These are phyloP conservation scores for Microthlaspi erraticum DNA, from an alignment of 345 rosid species.

Conservation along the genomic window DNA sequence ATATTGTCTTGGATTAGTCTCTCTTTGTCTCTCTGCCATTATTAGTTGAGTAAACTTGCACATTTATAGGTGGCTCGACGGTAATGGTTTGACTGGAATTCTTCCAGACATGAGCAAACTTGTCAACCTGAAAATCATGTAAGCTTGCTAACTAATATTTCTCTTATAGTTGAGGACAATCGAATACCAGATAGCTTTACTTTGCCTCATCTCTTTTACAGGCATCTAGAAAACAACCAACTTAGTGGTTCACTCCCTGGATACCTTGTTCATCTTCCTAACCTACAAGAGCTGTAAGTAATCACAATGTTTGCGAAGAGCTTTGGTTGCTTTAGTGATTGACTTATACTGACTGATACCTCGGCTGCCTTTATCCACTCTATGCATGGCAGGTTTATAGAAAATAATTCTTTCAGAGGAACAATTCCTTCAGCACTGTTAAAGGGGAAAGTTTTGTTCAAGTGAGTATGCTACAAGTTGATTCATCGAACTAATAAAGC, in stretches of 20 bases:
- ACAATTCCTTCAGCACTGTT: slow-evolving; percentile 64
- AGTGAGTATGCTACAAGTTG: slow-evolving; percentile 61
- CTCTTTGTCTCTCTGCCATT: slow-evolving; percentile 8
- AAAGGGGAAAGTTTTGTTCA: slow-evolving; percentile 59
- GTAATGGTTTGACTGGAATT: slow-evolving; percentile 66
- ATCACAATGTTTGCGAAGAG: not conserved
- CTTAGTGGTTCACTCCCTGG: slow-evolving; percentile 79
- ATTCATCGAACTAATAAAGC: slow-evolving; percentile 1
- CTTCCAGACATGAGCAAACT: slow-evolving; percentile 87
- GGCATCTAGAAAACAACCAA: slow-evolving; percentile 92
- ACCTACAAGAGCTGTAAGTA: slow-evolving; percentile 80
- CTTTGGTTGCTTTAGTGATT: slow-evolving; percentile 4
- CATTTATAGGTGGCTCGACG: slow-evolving; percentile 80
- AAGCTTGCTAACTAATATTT: slow-evolving; percentile 46
- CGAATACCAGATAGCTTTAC: slow-evolving; percentile 26
- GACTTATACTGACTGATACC: slow-evolving; percentile 1
- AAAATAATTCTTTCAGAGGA: slow-evolving; percentile 84
- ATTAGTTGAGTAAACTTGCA: slow-evolving; percentile 23
- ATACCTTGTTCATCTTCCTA: slow-evolving; percentile 67
- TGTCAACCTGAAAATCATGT: slow-evolving; percentile 72
- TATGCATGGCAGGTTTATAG: slow-evolving; percentile 62
- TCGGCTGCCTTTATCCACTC: slow-evolving; percentile 3
- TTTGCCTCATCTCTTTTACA: slow-evolving; percentile 44
- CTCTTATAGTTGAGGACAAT: not conserved
- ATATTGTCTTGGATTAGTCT: slow-evolving; percentile 5